phyloP scores from a whole-genome alignment of 1,284 basidiomycete species.

The Heliocybe sulcata region DNA sequence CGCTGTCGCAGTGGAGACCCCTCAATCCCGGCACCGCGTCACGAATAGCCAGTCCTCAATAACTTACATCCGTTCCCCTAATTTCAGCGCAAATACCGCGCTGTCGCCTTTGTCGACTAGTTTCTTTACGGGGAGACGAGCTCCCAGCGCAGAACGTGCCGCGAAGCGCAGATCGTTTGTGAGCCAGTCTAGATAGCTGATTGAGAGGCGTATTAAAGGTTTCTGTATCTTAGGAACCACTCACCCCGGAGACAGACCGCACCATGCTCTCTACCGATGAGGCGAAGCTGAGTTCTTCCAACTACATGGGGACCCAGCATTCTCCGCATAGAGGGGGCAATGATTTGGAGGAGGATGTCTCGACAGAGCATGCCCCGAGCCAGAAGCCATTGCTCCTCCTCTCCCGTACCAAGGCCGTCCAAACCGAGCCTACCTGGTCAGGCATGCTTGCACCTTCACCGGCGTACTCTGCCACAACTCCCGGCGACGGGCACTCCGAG shows the following conservation, averaged over 20 bases:
- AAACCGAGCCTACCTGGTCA: constrained; percentile 51
- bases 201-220: background rate
- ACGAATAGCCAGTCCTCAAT: constrained; percentile 2
- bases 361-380: constrained; percentile 31
- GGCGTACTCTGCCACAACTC: constrained; percentile 33
- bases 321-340: constrained; percentile 16
- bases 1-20: constrained; percentile 3
- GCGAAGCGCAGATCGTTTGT: constrained; percentile 31
- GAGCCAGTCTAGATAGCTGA: constrained; percentile 11
- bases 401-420: constrained; percentile 61
- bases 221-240: background rate
- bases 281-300: constrained; percentile 30
- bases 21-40: constrained; percentile 1
- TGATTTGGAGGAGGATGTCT: constrained; percentile 24
- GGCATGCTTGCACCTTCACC: constrained; percentile 25
- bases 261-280: constrained; percentile 49
- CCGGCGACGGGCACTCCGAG: constrained; percentile 56
- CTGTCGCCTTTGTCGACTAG: constrained; percentile 5
- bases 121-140: constrained; percentile 10
- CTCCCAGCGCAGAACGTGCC: constrained; percentile 21
- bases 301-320: constrained; percentile 29
- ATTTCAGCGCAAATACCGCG: constrained; percentile 1
- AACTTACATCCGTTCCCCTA: constrained; percentile 2
- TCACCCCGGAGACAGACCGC: constrained; percentile 41
- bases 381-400: constrained; percentile 50